Base-by-base conservation (phyloP, 2,329 filamentous ascomycete genomes). In the Claviceps sp. region DNA sequence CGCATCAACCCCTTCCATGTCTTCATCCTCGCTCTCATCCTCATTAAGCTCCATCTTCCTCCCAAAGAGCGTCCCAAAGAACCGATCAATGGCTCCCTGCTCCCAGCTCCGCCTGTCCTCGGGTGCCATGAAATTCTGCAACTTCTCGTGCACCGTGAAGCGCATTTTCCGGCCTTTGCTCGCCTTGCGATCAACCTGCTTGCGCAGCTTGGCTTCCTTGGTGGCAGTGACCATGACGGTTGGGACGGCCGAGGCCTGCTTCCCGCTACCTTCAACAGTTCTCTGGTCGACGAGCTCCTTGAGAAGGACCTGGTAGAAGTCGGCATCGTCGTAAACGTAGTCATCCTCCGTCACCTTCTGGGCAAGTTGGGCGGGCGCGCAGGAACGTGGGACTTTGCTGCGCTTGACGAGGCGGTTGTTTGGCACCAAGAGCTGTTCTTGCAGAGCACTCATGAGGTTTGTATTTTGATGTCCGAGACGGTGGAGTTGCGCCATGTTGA, bases 51-150 rank as follows among this genome's bases (percentile, higher is more conserved):
- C 72, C 63, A 84, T 75, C 65, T 81, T 83, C 61, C 85, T 82
- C 0, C 87, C 87, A 57, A 91, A 80, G 56, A 90, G 67, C 26
- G 84, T 85, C 14, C 82, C 82, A 64, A 90, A 90, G 66, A 91
- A 81, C 53, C 80, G 70, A 60, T 93, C 87, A 54, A 89, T 81
- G 52, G 90, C 89, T 54, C 80, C 77, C 58, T 85, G 81, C 56
- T 87, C 86, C 93, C 93, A 98, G 16, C 67, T 69, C 3, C 85
- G 77, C 50, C 87, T 75, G 64, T 95, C 87, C 65, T 96, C 89
- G 0, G 89, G 84, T 11, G 90, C 90, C 89, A 96, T 96, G 64
- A 97, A 97, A 67, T 96, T 96, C 71, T 95, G 88, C 62, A 98
- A 69, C 73, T 97, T 97, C 72, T 97, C 91, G 64, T 97, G 90